Evolutionary conservation across 2,329 filamentous ascomycete genomes (phyloP).

Genomic region (Fusarium sp.): DNA sequence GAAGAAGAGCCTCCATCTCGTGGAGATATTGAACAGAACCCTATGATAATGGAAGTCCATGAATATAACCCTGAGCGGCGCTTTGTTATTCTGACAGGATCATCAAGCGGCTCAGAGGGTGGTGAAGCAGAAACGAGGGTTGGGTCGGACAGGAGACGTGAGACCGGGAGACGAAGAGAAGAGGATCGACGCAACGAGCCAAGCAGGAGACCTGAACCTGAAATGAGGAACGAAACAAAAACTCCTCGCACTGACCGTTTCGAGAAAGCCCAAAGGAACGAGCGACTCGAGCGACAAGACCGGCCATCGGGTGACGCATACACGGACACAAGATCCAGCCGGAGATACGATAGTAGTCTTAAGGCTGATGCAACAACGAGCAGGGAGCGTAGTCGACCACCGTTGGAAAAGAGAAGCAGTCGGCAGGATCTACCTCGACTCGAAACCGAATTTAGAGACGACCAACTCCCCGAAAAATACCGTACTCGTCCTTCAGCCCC

Average conservation of each 20-base stretch:
- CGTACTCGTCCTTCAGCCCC: constrained; percentile 50
- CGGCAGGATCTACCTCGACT: constrained; percentile 56
- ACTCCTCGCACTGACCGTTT: constrained; percentile 21
- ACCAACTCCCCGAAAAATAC: constrained; percentile 43
- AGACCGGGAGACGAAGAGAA: constrained; percentile 7
- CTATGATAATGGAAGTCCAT: constrained; percentile 71
- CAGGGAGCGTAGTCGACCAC: constrained; percentile 37
- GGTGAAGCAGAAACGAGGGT: constrained; percentile 39
- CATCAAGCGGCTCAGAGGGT: constrained; percentile 39
- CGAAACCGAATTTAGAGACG: constrained; percentile 52
- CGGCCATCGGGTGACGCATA: constrained; percentile 16
- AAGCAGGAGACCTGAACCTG: constrained; percentile 1
- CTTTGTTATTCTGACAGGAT: constrained; percentile 66
- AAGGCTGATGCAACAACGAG: constrained; percentile 20
- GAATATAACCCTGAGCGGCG: constrained; percentile 70
- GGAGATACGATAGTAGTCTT: constrained; percentile 29
- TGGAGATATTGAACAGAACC: constrained; percentile 74
- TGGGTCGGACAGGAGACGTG: constrained; percentile 3
- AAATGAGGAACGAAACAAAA: neutral
- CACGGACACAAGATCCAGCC: constrained; percentile 13
- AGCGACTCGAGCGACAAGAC: constrained; percentile 19
- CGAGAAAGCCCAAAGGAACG: constrained; percentile 13
- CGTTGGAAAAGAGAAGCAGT: constrained; percentile 44
- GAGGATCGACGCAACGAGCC: constrained; percentile 4
- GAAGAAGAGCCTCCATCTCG: constrained; percentile 68